phyloP scores from a whole-genome alignment of 441 rosid genomes.

The Kokia cookei region DNA sequence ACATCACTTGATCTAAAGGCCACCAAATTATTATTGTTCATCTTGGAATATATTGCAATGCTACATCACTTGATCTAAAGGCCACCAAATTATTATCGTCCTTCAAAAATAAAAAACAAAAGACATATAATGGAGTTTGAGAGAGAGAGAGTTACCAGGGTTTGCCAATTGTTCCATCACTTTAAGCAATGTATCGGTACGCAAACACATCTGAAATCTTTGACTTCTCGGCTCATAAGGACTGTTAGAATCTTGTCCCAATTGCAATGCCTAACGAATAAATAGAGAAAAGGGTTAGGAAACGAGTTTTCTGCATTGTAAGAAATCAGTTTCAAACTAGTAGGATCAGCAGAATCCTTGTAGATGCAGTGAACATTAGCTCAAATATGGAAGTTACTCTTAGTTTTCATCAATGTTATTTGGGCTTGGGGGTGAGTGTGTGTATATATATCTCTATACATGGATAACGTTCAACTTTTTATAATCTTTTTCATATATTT shows the following conservation, averaged over 20 bases:
- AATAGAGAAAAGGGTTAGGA: neutral
- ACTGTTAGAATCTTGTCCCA: constrained; percentile 77
- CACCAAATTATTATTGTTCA: neutral
- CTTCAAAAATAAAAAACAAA: neutral
- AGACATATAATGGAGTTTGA: neutral
- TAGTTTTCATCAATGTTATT: neutral
- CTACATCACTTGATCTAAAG: constrained; percentile 6
- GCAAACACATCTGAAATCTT: constrained; percentile 88
- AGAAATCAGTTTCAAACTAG: neutral
- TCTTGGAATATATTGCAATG: constrained; percentile 11
- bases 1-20: neutral
- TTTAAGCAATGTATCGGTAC: constrained; percentile 54
- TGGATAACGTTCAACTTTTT: neutral
- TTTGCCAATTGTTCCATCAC: constrained; percentile 76
- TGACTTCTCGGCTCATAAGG: constrained; percentile 53
- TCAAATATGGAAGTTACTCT: neutral
- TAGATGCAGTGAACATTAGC: neutral
- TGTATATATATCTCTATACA: neutral
- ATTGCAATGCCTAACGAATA: constrained; percentile 69
- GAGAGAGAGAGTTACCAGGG: constrained; percentile 49
- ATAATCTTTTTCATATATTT: neutral
- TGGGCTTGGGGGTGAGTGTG: neutral
- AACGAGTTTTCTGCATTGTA: neutral
- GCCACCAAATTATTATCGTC: neutral
- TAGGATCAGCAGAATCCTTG: neutral